A percentile compares a stretch with the other conserved stretches of the same genome.
phyloP scores from a whole-genome alignment of 225 moss, liverwort and hornwort genomes.

The Sphagnum tenellum region DNA sequence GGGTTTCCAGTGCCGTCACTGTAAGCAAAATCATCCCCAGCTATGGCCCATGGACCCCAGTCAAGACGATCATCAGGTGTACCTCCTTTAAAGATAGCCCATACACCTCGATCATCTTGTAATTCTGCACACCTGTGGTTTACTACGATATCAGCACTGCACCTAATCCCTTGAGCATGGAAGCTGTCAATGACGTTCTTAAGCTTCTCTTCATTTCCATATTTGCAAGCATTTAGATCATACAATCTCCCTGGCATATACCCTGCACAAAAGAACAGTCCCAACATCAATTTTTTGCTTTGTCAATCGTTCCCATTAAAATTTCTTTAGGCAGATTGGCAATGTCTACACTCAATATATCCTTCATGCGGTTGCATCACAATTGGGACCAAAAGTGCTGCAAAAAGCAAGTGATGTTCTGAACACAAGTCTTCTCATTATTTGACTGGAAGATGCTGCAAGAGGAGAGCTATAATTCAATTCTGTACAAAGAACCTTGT shows the following conservation, averaged over 20 bases:
- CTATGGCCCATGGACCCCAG: slow-evolving; percentile 89
- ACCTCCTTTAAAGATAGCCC: slow-evolving; percentile 80
- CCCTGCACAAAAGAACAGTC: slow-evolving; percentile 19
- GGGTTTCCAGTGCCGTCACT: slow-evolving; percentile 56
- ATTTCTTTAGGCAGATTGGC: too few species aligned
- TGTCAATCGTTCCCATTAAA: too few species aligned
- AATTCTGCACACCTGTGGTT: slow-evolving; percentile 52
- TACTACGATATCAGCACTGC: slow-evolving; percentile 77
- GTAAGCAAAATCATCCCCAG: slow-evolving; percentile 44
- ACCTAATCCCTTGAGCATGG: slow-evolving; percentile 42
- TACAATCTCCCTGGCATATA: slow-evolving; percentile 87
- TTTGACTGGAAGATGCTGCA: too few species aligned
- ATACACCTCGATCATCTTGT: slow-evolving; percentile 67
- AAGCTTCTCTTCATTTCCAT: slow-evolving; percentile 67
- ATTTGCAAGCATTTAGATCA: slow-evolving; percentile 65
- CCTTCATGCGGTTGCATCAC: too few species aligned
- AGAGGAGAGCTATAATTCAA: too few species aligned
- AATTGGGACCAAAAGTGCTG: too few species aligned
- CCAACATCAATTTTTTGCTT: too few species aligned
- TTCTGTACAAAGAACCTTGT: too few species aligned
- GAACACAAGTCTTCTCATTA: too few species aligned
- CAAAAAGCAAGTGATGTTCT: too few species aligned
- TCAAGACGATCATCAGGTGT: slow-evolving; percentile 76
- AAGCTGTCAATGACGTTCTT: slow-evolving; percentile 50
- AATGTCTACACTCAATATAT: too few species aligned